Base-by-base conservation (phyloP, 176 grass and related monocot genomes). In the Bonia amplexicaulis region DNA sequence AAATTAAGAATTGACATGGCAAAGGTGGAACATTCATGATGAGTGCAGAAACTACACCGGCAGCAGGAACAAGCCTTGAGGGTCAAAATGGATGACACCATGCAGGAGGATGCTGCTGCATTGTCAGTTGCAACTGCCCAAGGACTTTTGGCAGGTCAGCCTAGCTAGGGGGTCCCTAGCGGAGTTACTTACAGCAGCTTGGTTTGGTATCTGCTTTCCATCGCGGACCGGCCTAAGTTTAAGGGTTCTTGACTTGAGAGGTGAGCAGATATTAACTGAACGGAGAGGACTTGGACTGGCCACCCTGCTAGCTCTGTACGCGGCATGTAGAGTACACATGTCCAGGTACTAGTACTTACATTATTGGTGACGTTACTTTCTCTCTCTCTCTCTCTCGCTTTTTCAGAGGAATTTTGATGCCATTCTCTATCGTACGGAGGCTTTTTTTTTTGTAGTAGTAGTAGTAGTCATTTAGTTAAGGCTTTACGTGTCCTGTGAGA, bases 81-180 rank as follows among this genome's bases (percentile, higher is more conserved):
- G 76, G 90, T 95, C 88, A 92, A 92, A 82, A 87, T 58, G 45
- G 69, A 85, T 89, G 90, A 95, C 83, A 81, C 54, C 69, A 92
- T 82, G 71, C 47, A 70, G 85, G 52, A 70, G 85, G 52, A 85
- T 92, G 12, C 76, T 71, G 75, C 73, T 73, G 51, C 81, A 93
- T 66, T 87, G 76, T 93, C 84, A 90, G 89, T 90, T 90, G 63
- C 62, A 93, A 93, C 94, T 96, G 86, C 91, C 82, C 94, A 80
- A 87, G 77, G 88, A 96, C 91, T 91, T 91, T 88, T 88, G 81
- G 76, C 71, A 87, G 90, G 91, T 93, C 88, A 93, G 85, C 83
- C 88, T 89, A 77, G 68, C 58, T 39, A 44, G 1, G 59, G 57
- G 73, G 15, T 45, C 75, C 75, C 76, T 71, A 27, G 16, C 15